Conservation (phyloP, 2,329 filamentous ascomycete genomes). For the Fusarium nanum region DNA sequence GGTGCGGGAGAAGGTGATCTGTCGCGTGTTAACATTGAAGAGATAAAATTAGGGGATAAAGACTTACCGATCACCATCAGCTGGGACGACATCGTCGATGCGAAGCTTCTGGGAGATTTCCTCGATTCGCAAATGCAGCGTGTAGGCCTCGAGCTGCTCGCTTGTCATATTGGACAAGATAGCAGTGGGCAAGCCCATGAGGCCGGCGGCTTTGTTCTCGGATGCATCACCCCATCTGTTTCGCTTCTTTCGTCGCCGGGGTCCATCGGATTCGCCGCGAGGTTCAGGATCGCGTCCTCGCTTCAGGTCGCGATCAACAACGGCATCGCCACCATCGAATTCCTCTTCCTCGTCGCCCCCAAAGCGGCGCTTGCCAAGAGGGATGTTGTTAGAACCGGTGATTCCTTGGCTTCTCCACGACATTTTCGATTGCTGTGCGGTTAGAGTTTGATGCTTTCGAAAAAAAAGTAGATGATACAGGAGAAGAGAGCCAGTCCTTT, state of each 20-base stretch:
- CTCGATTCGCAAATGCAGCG: constrained; percentile 94
- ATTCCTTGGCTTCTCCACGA: constrained; percentile 82
- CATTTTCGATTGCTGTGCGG: constrained; percentile 56
- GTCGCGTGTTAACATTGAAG: constrained; percentile 31
- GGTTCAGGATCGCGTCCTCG: constrained; percentile 93
- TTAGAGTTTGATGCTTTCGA: constrained; percentile 6
- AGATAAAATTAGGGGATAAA: background rate
- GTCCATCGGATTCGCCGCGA: constrained; percentile 76
- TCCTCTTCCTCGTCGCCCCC: constrained; percentile 66
- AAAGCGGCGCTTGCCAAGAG: constrained; percentile 87
- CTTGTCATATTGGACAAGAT: constrained; percentile 98
- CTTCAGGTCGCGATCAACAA: constrained; percentile 69
- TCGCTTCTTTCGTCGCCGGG: constrained; percentile 94
- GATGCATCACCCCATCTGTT: constrained; percentile 98
- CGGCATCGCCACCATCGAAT: constrained; percentile 52
- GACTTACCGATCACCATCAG: constrained; percentile 91
- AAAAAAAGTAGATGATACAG: constrained; percentile 8
- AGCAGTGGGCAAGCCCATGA: constrained; percentile 96
- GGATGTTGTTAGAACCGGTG: constrained; percentile 98
- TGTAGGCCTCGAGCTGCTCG: constrained; percentile 97
- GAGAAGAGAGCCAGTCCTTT: constrained; percentile 21
- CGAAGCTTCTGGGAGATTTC: constrained; percentile 99
- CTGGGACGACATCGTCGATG: constrained; percentile 98
- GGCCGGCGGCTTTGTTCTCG: constrained; percentile 97
- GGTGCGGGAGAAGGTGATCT: constrained; percentile 96